Percentiles rank a stretch among this genome's conserved stretches.
phyloP scores from a whole-genome alignment of 306 rosid species.

The Castanopsis chinensis region DNA sequence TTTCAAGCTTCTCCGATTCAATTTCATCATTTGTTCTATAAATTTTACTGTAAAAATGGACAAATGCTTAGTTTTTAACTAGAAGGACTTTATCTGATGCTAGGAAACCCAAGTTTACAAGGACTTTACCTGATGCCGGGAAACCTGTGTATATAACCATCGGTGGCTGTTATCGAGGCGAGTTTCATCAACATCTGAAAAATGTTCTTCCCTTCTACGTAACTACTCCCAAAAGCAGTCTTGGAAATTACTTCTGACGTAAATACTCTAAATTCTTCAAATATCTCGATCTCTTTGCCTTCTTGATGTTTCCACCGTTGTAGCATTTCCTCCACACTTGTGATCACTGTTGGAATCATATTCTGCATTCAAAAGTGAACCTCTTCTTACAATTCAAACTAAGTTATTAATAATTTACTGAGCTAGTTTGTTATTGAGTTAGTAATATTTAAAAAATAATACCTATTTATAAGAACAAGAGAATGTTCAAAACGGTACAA shows the following conservation, averaged over 20 bases:
- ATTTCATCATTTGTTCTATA: too few species aligned
- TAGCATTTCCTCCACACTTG: conserved; percentile 17
- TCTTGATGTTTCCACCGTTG: conserved; percentile 19
- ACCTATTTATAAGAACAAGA: too few species aligned
- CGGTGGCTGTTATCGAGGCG: background rate
- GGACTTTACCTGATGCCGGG: conserved; percentile 21
- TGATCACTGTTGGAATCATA: conserved; percentile 23
- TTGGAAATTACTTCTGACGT: conserved; percentile 28
- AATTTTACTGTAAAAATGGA: background rate
- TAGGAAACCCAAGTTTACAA: too few species aligned
- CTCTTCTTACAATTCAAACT: background rate
- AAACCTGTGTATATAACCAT: background rate
- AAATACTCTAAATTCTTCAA: conserved; percentile 22
- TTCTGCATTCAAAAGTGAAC: background rate
- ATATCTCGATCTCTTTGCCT: conserved; percentile 31
- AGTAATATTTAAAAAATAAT: too few species aligned
- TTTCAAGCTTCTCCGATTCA: background rate
- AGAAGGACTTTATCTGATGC: too few species aligned
- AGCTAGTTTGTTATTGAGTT: background rate
- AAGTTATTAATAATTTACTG: too few species aligned
- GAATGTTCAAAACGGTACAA: too few species aligned
- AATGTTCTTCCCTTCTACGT: conserved; percentile 24
- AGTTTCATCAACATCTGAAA: conserved; percentile 18
- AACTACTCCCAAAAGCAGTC: conserved; percentile 32
- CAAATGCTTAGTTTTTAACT: too few species aligned